Conservation (phyloP, 1,139 yeast genomes). For the Kluyveromyces sp. region DNA sequence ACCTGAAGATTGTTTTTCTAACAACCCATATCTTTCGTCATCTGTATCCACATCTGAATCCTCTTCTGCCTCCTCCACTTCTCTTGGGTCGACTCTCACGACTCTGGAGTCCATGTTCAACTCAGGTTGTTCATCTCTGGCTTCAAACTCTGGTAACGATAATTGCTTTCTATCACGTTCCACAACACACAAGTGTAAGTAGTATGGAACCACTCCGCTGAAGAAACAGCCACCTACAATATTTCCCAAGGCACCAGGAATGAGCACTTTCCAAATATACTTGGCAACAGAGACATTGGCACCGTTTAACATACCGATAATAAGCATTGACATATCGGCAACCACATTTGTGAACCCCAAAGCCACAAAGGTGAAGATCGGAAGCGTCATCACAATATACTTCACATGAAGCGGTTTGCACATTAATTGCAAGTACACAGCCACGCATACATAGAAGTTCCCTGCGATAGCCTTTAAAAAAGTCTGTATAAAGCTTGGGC, state of each 20-base stretch:
- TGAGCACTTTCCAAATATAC: slow-evolving; percentile 63
- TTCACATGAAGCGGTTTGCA: slow-evolving; percentile 78
- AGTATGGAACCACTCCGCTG: slow-evolving; percentile 57
- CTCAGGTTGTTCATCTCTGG: slow-evolving; percentile 74
- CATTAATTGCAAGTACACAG: slow-evolving; percentile 67
- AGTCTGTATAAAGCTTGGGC: slow-evolving; percentile 47
- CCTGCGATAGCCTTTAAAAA: slow-evolving; percentile 64
- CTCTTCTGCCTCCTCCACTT: slow-evolving; percentile 12
- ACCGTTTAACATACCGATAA: slow-evolving; percentile 59
- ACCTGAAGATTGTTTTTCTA: slow-evolving; percentile 1
- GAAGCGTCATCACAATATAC: slow-evolving; percentile 52
- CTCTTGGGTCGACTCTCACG: slow-evolving; percentile 37
- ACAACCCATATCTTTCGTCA: slow-evolving; percentile 4
- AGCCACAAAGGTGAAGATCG: slow-evolving; percentile 65
- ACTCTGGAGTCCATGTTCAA: slow-evolving; percentile 70
- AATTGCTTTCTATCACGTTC: slow-evolving; percentile 56
- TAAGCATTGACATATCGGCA: slow-evolving; percentile 67
- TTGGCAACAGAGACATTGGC: slow-evolving; percentile 53
- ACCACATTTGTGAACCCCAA: slow-evolving; percentile 74
- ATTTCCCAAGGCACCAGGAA: slow-evolving; percentile 66
- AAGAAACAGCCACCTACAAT: slow-evolving; percentile 63
- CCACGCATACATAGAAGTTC: slow-evolving; percentile 66
- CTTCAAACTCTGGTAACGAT: slow-evolving; percentile 58
- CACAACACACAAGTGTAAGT: slow-evolving; percentile 59
- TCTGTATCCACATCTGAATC: slow-evolving; percentile 8